These are phyloP conservation scores for Penicillium chermesinum DNA, from an alignment of 495 filamentous ascomycete species.

Conservation along the genomic window DNA sequence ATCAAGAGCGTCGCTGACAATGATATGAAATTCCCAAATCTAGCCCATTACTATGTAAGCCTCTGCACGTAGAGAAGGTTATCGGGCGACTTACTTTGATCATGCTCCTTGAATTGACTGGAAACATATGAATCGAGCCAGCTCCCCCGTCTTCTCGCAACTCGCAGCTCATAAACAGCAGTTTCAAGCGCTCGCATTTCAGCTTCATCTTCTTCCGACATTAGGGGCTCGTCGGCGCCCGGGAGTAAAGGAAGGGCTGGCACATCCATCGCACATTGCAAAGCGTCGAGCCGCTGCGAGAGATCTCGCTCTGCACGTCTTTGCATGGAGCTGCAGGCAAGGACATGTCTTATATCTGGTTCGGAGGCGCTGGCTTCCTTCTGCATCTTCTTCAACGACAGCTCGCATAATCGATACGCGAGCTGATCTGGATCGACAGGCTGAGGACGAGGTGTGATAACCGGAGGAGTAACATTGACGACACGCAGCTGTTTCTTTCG, in stretches of 20 bases:
- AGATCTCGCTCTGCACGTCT: conserved; percentile 19
- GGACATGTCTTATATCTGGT: conserved; percentile 20
- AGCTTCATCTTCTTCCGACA: conserved; percentile 15
- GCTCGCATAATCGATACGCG: conserved; percentile 21
- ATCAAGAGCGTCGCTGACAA: no score
- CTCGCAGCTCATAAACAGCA: conserved; percentile 18
- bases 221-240: conserved; percentile 7
- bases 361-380: conserved; percentile 20
- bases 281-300: conserved; percentile 12
- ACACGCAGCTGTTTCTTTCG: conserved; percentile 8
- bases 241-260: conserved; percentile 11
- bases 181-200: conserved; percentile 18
- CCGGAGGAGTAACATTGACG: conserved; percentile 4
- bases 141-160: conserved; percentile 14
- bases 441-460: conserved; percentile 9
- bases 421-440: conserved; percentile 20
- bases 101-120: conserved; percentile 22
- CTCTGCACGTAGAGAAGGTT: neutral
- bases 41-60: no score
- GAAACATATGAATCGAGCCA: conserved; percentile 20
- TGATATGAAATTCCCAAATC: no score
- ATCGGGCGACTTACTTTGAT: neutral
- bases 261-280: conserved; percentile 3
- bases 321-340: conserved; percentile 23
- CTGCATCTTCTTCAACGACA: conserved; percentile 24